Conservation (phyloP, 768 basidiomycete genomes). For the Boletus rubroflammeus region DNA sequence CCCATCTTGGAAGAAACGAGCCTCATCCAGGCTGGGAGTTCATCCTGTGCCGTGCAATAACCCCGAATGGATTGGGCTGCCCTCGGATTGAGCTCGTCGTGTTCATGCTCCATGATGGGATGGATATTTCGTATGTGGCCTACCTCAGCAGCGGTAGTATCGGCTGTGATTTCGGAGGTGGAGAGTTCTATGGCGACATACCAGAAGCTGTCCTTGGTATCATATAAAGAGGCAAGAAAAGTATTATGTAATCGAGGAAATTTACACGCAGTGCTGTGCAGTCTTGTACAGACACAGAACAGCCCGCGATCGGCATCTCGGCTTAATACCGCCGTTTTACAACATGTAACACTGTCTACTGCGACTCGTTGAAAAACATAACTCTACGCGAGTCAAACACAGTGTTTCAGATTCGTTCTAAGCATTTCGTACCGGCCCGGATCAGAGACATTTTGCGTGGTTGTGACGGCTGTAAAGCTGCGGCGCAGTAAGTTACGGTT, state of each 20-base stretch:
- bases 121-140: neutral
- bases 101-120: neutral
- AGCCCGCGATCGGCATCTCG: no score
- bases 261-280: no score
- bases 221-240: no score
- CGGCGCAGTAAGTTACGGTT: neutral
- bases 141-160: no score
- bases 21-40: neutral
- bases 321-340: no score
- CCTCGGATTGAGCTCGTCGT: neutral
- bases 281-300: no score
- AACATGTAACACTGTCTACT: no score
- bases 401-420: neutral
- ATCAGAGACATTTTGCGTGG: neutral
- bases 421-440: neutral
- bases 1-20: neutral
- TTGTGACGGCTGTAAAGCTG: neutral
- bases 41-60: neutral
- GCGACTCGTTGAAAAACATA: neutral
- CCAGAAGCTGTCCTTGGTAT: no score
- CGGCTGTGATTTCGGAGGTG: neutral
- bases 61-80: neutral
- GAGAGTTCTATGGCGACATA: neutral
- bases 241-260: no score
- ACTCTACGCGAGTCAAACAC: neutral